Conservation (phyloP, 495 filamentous ascomycete species). For the Talaromyces proteolyticus region DNA sequence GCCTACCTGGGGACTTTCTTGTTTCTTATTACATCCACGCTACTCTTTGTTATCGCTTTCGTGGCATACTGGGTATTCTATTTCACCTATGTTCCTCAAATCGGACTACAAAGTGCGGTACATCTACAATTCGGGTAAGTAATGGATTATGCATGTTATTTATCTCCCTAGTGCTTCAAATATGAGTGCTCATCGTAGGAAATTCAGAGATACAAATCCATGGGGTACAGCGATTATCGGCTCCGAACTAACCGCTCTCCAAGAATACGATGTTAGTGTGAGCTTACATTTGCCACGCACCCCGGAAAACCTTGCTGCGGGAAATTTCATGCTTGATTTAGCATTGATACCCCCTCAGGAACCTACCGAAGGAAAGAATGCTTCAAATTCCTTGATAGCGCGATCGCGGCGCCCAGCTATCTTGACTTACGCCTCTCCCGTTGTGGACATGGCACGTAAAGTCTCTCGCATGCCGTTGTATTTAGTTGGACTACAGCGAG, state of each 20-base stretch:
- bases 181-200: not conserved
- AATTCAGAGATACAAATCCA: slow-evolving; percentile 29
- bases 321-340: slow-evolving; percentile 95
- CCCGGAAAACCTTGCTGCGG: slow-evolving; percentile 46
- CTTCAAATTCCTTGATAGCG: slow-evolving; percentile 24
- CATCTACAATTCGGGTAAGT: slow-evolving; percentile 77
- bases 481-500: slow-evolving; percentile 47
- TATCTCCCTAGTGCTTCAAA: not conserved
- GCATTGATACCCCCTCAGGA: slow-evolving; percentile 44
- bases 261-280: slow-evolving; percentile 63
- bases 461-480: slow-evolving; percentile 53
- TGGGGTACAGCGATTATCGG: slow-evolving; percentile 37
- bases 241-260: slow-evolving; percentile 33
- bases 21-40: slow-evolving; percentile 48
- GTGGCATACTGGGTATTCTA: slow-evolving; percentile 76
- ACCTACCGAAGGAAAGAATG: slow-evolving; percentile 15
- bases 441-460: slow-evolving; percentile 47
- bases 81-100: slow-evolving; percentile 70
- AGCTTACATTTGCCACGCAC: slow-evolving; percentile 66
- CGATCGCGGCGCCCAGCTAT: slow-evolving; percentile 56
- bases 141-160: not conserved
- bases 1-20: slow-evolving; percentile 69
- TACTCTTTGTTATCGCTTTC: slow-evolving; percentile 57
- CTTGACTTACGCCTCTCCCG: slow-evolving; percentile 57
- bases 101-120: slow-evolving; percentile 57